These are phyloP conservation scores for Haplographium delicatum DNA, from an alignment of 495 filamentous ascomycete species.

Conservation along the genomic window DNA sequence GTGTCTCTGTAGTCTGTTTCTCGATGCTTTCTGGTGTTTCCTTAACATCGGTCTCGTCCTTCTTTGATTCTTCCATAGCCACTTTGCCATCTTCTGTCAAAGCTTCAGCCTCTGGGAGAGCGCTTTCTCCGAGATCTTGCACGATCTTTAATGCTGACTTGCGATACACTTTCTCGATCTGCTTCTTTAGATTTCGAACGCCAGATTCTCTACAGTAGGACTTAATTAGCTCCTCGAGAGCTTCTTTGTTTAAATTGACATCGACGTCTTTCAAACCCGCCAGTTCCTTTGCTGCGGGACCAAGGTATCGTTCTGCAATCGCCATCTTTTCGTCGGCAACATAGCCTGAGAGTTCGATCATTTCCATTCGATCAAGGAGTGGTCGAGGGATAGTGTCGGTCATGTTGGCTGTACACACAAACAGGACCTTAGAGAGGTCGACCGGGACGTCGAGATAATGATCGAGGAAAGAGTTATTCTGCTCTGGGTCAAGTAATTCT, in stretches of 20 bases:
- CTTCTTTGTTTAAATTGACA: conserved; percentile 74
- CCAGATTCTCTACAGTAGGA: conserved; percentile 96
- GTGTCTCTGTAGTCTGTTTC: conserved; percentile 67
- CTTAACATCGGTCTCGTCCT: conserved; percentile 51
- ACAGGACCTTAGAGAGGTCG: conserved; percentile 94
- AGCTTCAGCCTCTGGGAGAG: conserved; percentile 72
- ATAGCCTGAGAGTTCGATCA: conserved; percentile 95
- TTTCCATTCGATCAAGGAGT: conserved; percentile 94
- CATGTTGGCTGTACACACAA: conserved; percentile 99
- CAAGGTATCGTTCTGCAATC: conserved; percentile 89
- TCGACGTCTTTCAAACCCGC: conserved; percentile 88
- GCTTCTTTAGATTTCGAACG: conserved; percentile 97
- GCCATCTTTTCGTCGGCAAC: conserved; percentile 99
- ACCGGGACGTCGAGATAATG: conserved; percentile 99
- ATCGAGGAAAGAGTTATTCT: conserved; percentile 95
- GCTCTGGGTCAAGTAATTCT: conserved; percentile 93
- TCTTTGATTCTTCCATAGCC: conserved; percentile 65
- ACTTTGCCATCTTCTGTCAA: conserved; percentile 85
- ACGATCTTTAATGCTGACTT: conserved; percentile 98
- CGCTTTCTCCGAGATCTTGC: conserved; percentile 86
- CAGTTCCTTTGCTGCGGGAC: conserved; percentile 83
- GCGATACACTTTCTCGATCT: conserved; percentile 98
- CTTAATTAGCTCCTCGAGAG: conserved; percentile 95
- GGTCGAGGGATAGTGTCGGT: conserved; percentile 97
- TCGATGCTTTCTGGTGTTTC: conserved; percentile 55